Evolutionary conservation across 495 filamentous ascomycete species (phyloP), one percentile per base, ranked within the genome.

Genomic region (Penicillium canescens): DNA sequence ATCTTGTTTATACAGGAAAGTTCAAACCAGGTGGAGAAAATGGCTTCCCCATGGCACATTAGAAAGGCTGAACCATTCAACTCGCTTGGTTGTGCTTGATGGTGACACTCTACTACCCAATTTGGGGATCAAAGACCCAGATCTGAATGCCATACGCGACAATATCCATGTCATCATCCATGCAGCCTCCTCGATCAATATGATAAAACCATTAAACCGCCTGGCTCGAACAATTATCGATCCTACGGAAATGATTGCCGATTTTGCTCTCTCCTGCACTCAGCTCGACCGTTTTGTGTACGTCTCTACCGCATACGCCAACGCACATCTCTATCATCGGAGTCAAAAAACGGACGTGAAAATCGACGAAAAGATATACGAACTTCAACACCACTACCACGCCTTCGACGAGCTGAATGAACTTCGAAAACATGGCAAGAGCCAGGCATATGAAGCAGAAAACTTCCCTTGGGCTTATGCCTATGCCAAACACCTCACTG

Each of bases 401-500:
- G 37, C 47, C 14, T 4, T 20, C 0, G 46, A 49, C 0, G 50
- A 48, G 37, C 48, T 46, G 46, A 14, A 40, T 1, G 46, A 55
- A 7, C 18, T 63, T 6, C 41, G 43, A 11, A 35, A 18, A 1
- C 16, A 4, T 0, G 50, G 54, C 24, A 44, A 54, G 8, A 49
- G 26, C 39, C 5, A 12, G 2, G 50, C 42, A 28, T 55, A 49
- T 36, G 43, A 50, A 28, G 5, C 46, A 6, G 33, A 57, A 28
- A 50, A 55, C 10, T 60, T 60, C 34, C 54, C 56, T 14, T 60
- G 50, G 50, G 12, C 54, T 7, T 63, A 60, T 18, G 46, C 50
- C 14, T 63, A 63, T 20, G 61, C 61, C 1, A 63, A 63, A 26
- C 50, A 63, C 24, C 54, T 63, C 6, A 57, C 61, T 3, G 61